Evolutionary conservation across 1,139 yeast species (phyloP), one percentile per base, ranked within the genome.

Genomic region (Geotrichum bryndzae): DNA sequence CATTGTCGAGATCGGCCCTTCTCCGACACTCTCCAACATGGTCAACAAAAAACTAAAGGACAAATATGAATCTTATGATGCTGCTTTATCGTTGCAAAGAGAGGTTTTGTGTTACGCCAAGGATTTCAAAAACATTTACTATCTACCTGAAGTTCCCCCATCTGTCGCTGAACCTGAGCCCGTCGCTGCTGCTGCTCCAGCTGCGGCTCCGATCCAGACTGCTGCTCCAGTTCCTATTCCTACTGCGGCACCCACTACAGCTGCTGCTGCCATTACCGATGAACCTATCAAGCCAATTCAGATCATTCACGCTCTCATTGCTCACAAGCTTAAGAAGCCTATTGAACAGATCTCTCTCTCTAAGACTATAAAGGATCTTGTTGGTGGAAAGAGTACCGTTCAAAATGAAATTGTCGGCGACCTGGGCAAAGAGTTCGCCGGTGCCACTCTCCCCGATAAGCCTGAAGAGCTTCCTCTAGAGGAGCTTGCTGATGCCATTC

Each of bases 371-470:
- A 94, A 94, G 78, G 99, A 94, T 73, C 83, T 94, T 72, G 99
- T 94, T 67, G 96, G 96, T 71, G 99, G 99, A 80, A 94, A 94
- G 77, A 94, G 99, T 33, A 94, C 99, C 50, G 95, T 94, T 57
- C 99, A 94, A 79, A 94, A 94, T 77, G 99, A 94, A 81, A 94
- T 94, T 69, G 84, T 94, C 70, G 99, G 99, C 82, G 99, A 94
- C 73, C 83, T 94, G 72, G 97, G 98, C 74, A 94, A 94, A 77
- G 99, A 94, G 79, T 94, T 94, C 72, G 98, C 98, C 69, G 80
- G 95, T 59, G 91, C 98, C 18, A 18, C 18, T 18, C 18, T 18
- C 60, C 99, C 99, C 56, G 99, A 94, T 79, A 94, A 94, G 79
- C 98, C 99, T 66, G 99, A 94, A 79, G 99, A 94, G 73, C 89